A percentile compares a stretch with the other conserved stretches of the same genome.
Conservation (phyloP, 139 green algal genomes). For the Chlamydomonas sphaeroides region DNA sequence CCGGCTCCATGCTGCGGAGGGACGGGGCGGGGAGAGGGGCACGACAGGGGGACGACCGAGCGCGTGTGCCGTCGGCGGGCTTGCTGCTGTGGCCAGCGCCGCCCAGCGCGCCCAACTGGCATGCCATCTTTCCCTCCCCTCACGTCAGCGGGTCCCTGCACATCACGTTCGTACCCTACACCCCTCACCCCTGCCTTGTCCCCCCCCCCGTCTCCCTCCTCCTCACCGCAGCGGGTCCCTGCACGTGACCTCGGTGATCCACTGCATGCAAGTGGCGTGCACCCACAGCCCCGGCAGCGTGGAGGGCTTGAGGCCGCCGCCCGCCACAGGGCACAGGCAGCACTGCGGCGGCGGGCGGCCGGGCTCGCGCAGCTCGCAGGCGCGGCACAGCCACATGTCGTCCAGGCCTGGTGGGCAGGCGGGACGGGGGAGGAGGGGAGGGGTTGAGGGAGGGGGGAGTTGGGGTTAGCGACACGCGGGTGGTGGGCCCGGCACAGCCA, state of each 20-base stretch:
- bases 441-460: background rate
- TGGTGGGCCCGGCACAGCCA: conserved; percentile 91
- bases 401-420: conserved; percentile 49
- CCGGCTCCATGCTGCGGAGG: conserved; percentile 80
- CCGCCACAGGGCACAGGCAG: conserved; percentile 89
- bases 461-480: conserved; percentile 31
- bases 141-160: background rate
- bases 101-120: too few relatives aligned
- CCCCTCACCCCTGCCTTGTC: background rate
- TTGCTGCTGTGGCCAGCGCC: too few relatives aligned
- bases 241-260: conserved; percentile 78
- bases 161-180: too few relatives aligned
- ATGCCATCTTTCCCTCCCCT: background rate
- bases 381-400: conserved; percentile 89
- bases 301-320: conserved; percentile 91
- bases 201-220: background rate
- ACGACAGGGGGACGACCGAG: too few relatives aligned
- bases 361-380: conserved; percentile 77
- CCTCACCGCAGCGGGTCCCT: background rate
- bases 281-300: conserved; percentile 80
- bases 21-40: background rate
- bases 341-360: conserved; percentile 77
- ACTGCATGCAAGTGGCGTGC: conserved; percentile 89
- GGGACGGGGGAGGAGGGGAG: background rate
- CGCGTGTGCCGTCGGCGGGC: too few relatives aligned